phyloP scores from a whole-genome alignment of 768 basidiomycete genomes.

The Tricholoma sp. region DNA sequence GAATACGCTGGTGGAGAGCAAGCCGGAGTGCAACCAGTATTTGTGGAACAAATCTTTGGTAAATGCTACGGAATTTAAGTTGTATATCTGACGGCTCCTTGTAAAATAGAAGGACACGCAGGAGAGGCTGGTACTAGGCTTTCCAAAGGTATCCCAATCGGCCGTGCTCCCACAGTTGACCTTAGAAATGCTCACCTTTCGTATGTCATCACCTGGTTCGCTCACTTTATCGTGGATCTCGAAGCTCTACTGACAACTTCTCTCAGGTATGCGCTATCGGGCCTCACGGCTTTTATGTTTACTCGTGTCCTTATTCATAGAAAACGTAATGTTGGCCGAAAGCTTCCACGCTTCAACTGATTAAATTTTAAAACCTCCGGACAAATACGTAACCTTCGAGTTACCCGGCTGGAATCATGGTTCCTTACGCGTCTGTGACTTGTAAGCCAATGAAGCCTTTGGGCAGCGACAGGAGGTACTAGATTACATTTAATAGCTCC shows the following conservation, averaged over 20 bases:
- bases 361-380: too few relatives aligned
- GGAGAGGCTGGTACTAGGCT: constrained; percentile 62
- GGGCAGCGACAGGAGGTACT: too few relatives aligned
- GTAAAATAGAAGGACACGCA: constrained; percentile 69
- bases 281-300: constrained; percentile 82
- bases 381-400: too few relatives aligned
- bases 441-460: too few relatives aligned
- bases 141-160: constrained; percentile 76
- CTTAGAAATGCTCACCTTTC: constrained; percentile 91
- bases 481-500: too few relatives aligned
- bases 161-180: constrained; percentile 77
- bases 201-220: constrained; percentile 92
- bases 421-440: too few relatives aligned
- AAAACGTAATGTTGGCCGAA: constrained; percentile 40
- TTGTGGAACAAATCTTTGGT: constrained; percentile 92
- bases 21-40: constrained; percentile 78
- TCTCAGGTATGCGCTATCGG: constrained; percentile 86
- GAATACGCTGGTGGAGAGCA: constrained; percentile 68
- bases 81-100: background rate
- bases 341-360: constrained; percentile 51
- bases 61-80: constrained; percentile 17
- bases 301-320: constrained; percentile 57
- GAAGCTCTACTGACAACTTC: background rate
- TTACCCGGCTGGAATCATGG: too few relatives aligned
- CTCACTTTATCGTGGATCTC: background rate